Evolutionary conservation across 805 yeast species (phyloP), one percentile per base, ranked within the genome.

Genomic region (Candida mattraensis): DNA sequence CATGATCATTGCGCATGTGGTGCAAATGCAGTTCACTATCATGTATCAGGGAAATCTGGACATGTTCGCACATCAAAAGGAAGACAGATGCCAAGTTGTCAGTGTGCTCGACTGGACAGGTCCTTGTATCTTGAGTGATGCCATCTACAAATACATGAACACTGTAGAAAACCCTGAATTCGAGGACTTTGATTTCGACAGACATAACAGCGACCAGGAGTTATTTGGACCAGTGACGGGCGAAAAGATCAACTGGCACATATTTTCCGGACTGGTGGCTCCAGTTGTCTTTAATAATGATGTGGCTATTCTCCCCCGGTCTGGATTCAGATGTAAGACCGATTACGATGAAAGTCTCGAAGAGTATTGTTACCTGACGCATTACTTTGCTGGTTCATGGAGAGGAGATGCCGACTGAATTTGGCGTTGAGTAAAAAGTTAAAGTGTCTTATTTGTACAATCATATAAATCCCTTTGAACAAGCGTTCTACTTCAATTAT

Each of bases 51-150:
- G 76, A 1, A 56, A 60, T 8, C 63, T 83, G 29, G 37, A 37
- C 27, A 44, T 44, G 48, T 44, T 29, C 12, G n/a, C n/a, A n/a
- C n/a, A n/a, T n/a, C n/a, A 29, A 25, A 28, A 27, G 15, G 44
- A 38, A 7, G 27, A 24, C 28, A 76, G 80, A 7, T 78, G 79
- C 42, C 67, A 71, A 11, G 87, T 87, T 11, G 74, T 78, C 17
- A 83, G 80, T 49, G 77, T 85, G 39, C 83, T 85, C 85, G 76
- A 83, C 52, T 86, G 94, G 94, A 85, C 96, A 0, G 96, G 96
- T 1, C 94, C 96, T 0, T 96, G 93, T 2, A 74, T 85, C 17
- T 89, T 87, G 78, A 87, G 96, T 0, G 96, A 73, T 39, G 64
- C 63, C 4, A 54, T 74, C 7, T 64, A 74, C 59, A 72, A 72